Evolutionary conservation across 352 stramenopile species (phyloP), one percentile per base, ranked within the genome.

Genomic region (Thraustotheca clavata): DNA sequence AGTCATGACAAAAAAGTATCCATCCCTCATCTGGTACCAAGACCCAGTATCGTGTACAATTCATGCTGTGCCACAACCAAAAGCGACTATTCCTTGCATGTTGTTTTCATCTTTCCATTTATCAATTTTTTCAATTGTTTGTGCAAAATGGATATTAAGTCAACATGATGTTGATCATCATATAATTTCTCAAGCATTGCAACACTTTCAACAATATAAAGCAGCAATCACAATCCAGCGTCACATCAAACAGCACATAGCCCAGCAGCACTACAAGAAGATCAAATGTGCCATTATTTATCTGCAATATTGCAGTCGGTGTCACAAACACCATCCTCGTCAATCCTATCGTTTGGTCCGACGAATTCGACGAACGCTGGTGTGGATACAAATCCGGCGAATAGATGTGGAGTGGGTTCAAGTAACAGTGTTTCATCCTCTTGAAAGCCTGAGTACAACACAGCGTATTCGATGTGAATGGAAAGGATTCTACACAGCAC

Each of bases 141-240:
- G 57, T 32, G 14, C 16, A 12, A 4, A 18, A 4, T 41, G 57
- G 26, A 65, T 65, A 8, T 26, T 36, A 26, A 65, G 29, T 3
- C 40, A 12, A 6, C 27, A 34, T 46, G 57, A 65, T 32, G 43
- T 65, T 27, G 0, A 54, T 20, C 24, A 33, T 20, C 18, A 24
- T 5, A 46, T 65, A 5, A 14, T 41, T 3, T 22, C 27, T 8
- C 8, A 54, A 16, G 14, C 14, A 16, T 2, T 50, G 11, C 6
- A 24, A 5, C n/a, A 20, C 14, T 18, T 65, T 35, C 57, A 32
- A 35, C n/a, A 24, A 8, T 26, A 18, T 6, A 22, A 35, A 2
- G 57, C 57, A 22, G 57, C 57, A n/a, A 26, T 50, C 14, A 35
- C 29, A 12, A 65, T 65, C 38, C 57, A 65, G 27, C 26, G 27